Evolutionary conservation across 1,284 basidiomycete genomes (phyloP).

Genomic region (Microbotryum silenes-acaulis): DNA sequence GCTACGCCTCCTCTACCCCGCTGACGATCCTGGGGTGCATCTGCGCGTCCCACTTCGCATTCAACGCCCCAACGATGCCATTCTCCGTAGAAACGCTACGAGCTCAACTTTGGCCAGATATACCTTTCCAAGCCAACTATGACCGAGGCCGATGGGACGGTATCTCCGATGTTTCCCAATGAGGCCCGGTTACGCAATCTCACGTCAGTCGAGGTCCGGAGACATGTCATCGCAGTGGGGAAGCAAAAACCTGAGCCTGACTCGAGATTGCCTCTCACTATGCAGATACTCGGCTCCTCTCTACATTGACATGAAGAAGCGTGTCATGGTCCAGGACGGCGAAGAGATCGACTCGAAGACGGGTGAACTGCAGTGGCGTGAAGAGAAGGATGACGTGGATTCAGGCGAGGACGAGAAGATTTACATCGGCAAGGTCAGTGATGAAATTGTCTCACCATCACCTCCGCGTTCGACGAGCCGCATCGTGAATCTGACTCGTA

Average conservation of each 20-base stretch:
- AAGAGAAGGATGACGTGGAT: slow-evolving; percentile 56
- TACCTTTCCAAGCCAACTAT: slow-evolving; percentile 90
- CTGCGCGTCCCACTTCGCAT: neutral
- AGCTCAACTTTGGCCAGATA: slow-evolving; percentile 96
- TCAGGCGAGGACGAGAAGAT: slow-evolving; percentile 67
- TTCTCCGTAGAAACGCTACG: slow-evolving; percentile 67
- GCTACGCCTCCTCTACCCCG: neutral
- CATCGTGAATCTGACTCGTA: neutral
- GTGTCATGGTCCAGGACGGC: slow-evolving; percentile 63
- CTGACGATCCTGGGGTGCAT: neutral
- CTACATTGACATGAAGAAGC: slow-evolving; percentile 92
- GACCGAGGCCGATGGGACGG: slow-evolving; percentile 91
- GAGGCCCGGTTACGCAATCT: slow-evolving; percentile 90
- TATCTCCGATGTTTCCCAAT: slow-evolving; percentile 91
- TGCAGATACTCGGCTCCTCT: slow-evolving; percentile 77
- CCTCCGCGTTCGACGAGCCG: slow-evolving; percentile 13
- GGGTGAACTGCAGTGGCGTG: slow-evolving; percentile 74
- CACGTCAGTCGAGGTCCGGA: slow-evolving; percentile 45
- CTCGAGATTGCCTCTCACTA: neutral
- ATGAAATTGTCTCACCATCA: neutral
- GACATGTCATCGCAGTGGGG: neutral
- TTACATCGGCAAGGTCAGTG: slow-evolving; percentile 85
- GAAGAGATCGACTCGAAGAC: slow-evolving; percentile 57
- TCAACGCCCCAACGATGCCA: neutral
- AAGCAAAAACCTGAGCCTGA: neutral